Conservation (phyloP, 1,139 yeast genomes). For the Geotrichum klebahnii region DNA sequence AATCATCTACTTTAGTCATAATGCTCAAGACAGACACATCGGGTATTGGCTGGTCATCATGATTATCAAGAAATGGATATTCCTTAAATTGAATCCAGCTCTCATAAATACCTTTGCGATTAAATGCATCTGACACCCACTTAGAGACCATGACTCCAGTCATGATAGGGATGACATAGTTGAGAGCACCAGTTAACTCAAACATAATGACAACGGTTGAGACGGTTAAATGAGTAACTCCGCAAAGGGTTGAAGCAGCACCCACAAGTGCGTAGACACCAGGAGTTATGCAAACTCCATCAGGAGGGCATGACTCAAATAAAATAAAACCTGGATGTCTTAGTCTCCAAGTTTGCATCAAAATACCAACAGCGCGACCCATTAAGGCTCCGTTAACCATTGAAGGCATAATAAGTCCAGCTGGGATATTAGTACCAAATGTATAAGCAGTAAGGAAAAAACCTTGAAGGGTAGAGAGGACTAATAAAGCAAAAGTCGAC, state of each 20-base stretch:
- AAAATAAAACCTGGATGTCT: conserved; percentile 32
- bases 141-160: conserved; percentile 48
- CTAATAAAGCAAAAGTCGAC: conserved; percentile 37
- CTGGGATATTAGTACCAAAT: conserved; percentile 64
- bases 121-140: conserved; percentile 45
- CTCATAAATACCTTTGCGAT: conserved; percentile 43
- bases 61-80: conserved; percentile 42
- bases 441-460: conserved; percentile 57
- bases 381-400: conserved; percentile 64
- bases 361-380: conserved; percentile 64
- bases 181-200: conserved; percentile 89
- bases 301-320: conserved; percentile 42
- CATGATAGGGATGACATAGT: conserved; percentile 91
- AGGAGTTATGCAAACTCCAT: conserved; percentile 68
- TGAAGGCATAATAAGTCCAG: conserved; percentile 72
- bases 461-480: conserved; percentile 51
- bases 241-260: conserved; percentile 92
- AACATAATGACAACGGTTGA: conserved; percentile 94
- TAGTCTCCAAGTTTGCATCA: conserved; percentile 42
- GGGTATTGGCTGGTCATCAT: conserved; percentile 40
- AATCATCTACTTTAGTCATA: conserved; percentile 34
- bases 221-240: conserved; percentile 86
- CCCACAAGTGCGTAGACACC: conserved; percentile 97
- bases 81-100: conserved; percentile 42
- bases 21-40: conserved; percentile 36